A percentile compares a stretch with the other conserved stretches of the same genome.
These are phyloP conservation scores for Linderniella brevidens DNA, from an alignment of 257 asterid genomes.

Conservation along the genomic window DNA sequence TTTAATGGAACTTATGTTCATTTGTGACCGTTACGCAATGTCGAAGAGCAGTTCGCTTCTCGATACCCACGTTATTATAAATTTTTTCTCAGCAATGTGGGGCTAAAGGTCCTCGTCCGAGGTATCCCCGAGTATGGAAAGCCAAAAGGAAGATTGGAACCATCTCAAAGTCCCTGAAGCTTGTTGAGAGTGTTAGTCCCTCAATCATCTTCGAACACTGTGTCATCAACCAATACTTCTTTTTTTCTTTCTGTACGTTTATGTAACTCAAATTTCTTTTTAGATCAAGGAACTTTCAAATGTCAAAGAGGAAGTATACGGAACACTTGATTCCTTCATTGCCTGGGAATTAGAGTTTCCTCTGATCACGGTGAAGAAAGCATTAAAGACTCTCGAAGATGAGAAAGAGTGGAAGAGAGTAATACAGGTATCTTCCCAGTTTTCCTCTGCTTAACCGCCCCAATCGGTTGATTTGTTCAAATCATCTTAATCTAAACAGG, in stretches of 20 bases:
- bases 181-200: conserved; percentile 67
- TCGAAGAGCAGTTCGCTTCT: neutral
- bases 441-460: neutral
- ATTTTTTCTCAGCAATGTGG: conserved; percentile 56
- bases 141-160: conserved; percentile 63
- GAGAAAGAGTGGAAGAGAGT: conserved; percentile 84
- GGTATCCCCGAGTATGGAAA: conserved; percentile 92
- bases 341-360: conserved; percentile 99
- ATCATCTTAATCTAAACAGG: conserved; percentile 17
- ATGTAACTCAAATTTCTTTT: conserved; percentile 3
- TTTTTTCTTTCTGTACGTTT: conserved; percentile 1
- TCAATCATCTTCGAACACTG: neutral
- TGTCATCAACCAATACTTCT: conserved; percentile 1
- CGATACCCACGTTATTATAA: conserved; percentile 4
- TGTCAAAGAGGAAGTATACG: conserved; percentile 91
- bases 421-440: conserved; percentile 45
- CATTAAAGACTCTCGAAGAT: conserved; percentile 60
- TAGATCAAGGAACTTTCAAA: conserved; percentile 79
- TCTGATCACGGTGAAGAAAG: conserved; percentile 83
- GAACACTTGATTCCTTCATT: conserved; percentile 87
- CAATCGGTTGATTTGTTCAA: neutral
- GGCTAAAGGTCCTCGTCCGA: conserved; percentile 89
- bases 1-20: too few relatives aligned
- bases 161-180: conserved; percentile 64
- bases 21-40: too few relatives aligned